These are phyloP conservation scores for Oidiodendron maius DNA, from an alignment of 495 filamentous ascomycete species.

Conservation along the genomic window DNA sequence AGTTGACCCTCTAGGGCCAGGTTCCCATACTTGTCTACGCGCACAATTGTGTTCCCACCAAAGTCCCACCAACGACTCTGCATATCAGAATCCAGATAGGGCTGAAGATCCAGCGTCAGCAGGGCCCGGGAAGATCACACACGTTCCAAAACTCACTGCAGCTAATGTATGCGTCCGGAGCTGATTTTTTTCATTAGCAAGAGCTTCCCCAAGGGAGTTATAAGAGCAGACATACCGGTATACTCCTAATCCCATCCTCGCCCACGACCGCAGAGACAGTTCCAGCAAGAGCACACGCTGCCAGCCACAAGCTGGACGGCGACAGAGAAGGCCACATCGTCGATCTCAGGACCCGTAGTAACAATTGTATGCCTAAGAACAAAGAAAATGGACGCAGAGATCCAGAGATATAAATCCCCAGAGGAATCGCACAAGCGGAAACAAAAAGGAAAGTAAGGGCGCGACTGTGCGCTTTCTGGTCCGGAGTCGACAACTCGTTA, in stretches of 20 bases:
- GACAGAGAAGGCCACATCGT: slow-evolving; percentile 43
- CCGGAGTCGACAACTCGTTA: slow-evolving; percentile 7
- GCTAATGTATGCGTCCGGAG: slow-evolving; percentile 72
- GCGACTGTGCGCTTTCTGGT: neutral
- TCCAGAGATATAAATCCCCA: too few species aligned
- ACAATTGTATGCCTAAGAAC: neutral
- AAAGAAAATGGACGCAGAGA: neutral
- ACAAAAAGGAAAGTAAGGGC: neutral
- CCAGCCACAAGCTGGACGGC: slow-evolving; percentile 50
- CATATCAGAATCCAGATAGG: slow-evolving; percentile 96
- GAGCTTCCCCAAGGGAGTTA: neutral
- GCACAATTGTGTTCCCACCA: slow-evolving; percentile 90
- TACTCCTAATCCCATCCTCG: slow-evolving; percentile 47
- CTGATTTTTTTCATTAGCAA: slow-evolving; percentile 33
- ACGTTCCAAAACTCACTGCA: slow-evolving; percentile 33
- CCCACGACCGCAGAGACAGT: slow-evolving; percentile 29
- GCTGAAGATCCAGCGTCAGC: slow-evolving; percentile 43
- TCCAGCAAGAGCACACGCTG: slow-evolving; percentile 36
- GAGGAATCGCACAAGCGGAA: neutral
- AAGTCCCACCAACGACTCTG: slow-evolving; percentile 99
- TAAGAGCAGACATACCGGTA: slow-evolving; percentile 35
- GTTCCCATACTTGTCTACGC: slow-evolving; percentile 74
- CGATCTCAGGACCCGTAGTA: neutral
- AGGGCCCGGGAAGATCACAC: slow-evolving; percentile 2
- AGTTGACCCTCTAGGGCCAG: neutral